Conservation (phyloP, 192 early-diverging fungal genomes). For the Linderina pennispora region DNA sequence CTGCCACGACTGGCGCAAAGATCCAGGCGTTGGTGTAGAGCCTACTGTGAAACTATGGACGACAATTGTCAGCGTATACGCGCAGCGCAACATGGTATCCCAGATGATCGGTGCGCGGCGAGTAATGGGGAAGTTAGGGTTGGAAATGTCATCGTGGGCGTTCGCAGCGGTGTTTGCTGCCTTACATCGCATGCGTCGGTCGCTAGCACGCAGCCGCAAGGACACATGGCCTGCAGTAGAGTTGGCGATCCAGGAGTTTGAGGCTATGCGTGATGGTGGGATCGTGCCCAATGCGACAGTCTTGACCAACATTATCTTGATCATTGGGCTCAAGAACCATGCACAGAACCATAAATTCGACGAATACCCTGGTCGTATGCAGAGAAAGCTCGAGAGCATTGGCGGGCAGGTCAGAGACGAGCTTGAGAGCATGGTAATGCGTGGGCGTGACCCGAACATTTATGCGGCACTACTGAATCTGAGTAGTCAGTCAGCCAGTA, state of each 20-base stretch:
- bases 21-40: constrained; percentile 6
- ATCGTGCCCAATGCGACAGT: constrained; percentile 17
- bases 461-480: constrained; percentile 27
- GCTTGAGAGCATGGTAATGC: constrained; percentile 22
- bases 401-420: constrained; percentile 6
- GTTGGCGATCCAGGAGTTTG: constrained; percentile 24
- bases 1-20: constrained; percentile 13
- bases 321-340: constrained; percentile 20
- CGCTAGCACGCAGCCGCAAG: constrained; percentile 1
- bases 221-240: constrained; percentile 14
- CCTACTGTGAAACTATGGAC: constrained; percentile 30
- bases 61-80: constrained; percentile 26
- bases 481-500: constrained; percentile 2
- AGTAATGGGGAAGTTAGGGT: constrained; percentile 16
- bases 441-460: constrained; percentile 19
- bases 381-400: background rate
- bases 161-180: constrained; percentile 37
- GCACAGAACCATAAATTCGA: no score
- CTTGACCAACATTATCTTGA: constrained; percentile 31
- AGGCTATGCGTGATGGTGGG: constrained; percentile 14
- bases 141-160: constrained; percentile 9
- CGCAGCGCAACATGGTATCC: constrained; percentile 26
- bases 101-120: constrained; percentile 26
- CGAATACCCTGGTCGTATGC: no score
- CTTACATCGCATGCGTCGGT: constrained; percentile 19